phyloP scores from a whole-genome alignment of 805 yeast genomes.

The Kazachstania kunashirensis region DNA sequence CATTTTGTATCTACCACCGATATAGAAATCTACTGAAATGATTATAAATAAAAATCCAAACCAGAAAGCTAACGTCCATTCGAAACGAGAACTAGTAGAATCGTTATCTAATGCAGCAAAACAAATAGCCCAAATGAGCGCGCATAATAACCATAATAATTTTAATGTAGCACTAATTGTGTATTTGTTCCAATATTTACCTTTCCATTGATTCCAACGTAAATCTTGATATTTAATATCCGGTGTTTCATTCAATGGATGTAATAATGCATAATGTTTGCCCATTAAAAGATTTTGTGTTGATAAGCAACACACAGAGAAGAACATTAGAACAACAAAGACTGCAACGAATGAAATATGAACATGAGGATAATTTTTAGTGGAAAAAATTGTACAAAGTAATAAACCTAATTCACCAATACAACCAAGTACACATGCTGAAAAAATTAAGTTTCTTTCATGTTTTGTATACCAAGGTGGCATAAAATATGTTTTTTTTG shows the following conservation, averaged over 20 bases:
- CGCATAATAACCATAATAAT: conserved; percentile 53
- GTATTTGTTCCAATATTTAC: conserved; percentile 34
- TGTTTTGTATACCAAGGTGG: conserved; percentile 34
- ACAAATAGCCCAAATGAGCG: conserved; percentile 56
- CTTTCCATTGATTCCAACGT: conserved; percentile 28
- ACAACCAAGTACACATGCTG: conserved; percentile 36
- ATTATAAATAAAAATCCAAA: conserved; percentile 60
- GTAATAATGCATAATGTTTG: conserved; percentile 33
- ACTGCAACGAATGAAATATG: conserved; percentile 63
- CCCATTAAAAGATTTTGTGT: conserved; percentile 41
- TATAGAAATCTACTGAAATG: conserved; percentile 60
- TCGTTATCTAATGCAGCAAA: conserved; percentile 45
- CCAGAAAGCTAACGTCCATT: conserved; percentile 84
- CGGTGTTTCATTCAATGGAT: conserved; percentile 23
- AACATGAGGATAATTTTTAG: conserved; percentile 42
- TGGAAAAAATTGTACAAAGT: conserved; percentile 65
- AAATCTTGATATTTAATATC: conserved; percentile 9
- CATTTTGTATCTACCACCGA: conserved; percentile 38
- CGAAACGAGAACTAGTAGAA: conserved; percentile 55
- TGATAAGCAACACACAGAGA: conserved; percentile 38
- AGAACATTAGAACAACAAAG: conserved; percentile 58
- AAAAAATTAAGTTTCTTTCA: conserved; percentile 34
- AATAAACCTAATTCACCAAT: conserved; percentile 66
- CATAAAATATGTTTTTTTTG: conserved; percentile 17
- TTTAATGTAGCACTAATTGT: conserved; percentile 46